Conservation (phyloP, 768 basidiomycete genomes). For the Sutorius australiensis region DNA sequence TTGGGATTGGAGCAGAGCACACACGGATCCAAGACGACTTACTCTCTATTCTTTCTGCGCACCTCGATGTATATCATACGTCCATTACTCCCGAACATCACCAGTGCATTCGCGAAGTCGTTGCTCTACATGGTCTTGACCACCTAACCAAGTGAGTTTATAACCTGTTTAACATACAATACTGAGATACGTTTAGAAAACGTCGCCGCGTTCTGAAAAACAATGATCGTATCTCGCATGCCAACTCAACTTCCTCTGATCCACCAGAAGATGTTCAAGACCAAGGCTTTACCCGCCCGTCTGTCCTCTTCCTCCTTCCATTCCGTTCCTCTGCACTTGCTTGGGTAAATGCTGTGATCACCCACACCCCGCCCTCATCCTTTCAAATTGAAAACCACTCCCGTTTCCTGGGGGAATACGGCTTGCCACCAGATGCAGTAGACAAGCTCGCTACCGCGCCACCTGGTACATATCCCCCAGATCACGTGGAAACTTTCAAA, state of each 20-base stretch:
- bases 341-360: constrained; percentile 78
- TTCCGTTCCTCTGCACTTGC: constrained; percentile 85
- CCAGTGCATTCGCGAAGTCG: constrained; percentile 59
- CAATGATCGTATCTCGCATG: constrained; percentile 84
- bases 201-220: constrained; percentile 88
- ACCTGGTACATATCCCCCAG: constrained; percentile 74
- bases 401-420: constrained; percentile 80
- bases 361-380: constrained; percentile 65
- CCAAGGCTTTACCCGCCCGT: constrained; percentile 97
- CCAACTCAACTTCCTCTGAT: constrained; percentile 52
- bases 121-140: constrained; percentile 78
- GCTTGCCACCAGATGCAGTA: constrained; percentile 68
- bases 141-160: constrained; percentile 76
- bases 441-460: constrained; percentile 79
- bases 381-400: constrained; percentile 87
- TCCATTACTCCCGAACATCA: constrained; percentile 63
- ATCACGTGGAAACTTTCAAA: constrained; percentile 90
- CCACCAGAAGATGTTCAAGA: constrained; percentile 81
- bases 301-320: constrained; percentile 86
- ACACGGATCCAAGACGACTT: constrained; percentile 61
- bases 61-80: constrained; percentile 76
- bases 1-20: constrained; percentile 37
- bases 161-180: background rate
- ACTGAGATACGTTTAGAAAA: constrained; percentile 53
- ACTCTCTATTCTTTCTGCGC: constrained; percentile 58